Percentiles rank a stretch among this genome's conserved stretches.
Conservation (phyloP, 768 basidiomycete species). For the Cyathus striatus region DNA sequence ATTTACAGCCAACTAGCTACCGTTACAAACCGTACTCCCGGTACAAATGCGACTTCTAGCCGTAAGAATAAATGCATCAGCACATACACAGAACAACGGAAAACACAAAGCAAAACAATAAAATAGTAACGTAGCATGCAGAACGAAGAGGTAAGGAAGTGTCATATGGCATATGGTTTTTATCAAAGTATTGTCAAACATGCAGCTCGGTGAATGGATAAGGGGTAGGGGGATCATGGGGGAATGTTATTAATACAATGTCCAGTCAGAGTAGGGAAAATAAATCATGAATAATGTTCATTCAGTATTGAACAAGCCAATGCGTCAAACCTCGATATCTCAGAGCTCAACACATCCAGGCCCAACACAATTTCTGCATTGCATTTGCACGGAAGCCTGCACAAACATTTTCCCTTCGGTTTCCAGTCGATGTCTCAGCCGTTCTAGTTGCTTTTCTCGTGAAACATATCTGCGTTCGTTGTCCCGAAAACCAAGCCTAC, state of each 20-base stretch:
- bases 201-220: too few relatives aligned
- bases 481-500: too few relatives aligned
- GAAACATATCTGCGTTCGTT: constrained; percentile 45
- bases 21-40: constrained; percentile 18
- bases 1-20: constrained; percentile 10
- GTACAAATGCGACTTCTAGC: constrained; percentile 4
- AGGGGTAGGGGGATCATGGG: too few relatives aligned
- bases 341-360: constrained; percentile 35
- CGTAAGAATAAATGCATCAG: constrained; percentile 7
- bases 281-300: constrained; percentile 18
- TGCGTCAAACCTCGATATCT: too few relatives aligned
- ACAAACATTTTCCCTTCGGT: constrained; percentile 24
- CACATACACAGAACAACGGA: not conserved
- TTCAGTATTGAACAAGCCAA: too few relatives aligned
- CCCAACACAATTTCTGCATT: constrained; percentile 35
- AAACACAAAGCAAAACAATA: constrained; percentile 10
- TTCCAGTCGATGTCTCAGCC: constrained; percentile 51
- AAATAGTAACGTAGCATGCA: constrained; percentile 10
- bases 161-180: not conserved
- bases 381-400: constrained; percentile 19
- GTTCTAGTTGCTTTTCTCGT: constrained; percentile 62
- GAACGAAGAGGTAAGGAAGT: constrained; percentile 6
- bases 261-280: constrained; percentile 9
- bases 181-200: too few relatives aligned
- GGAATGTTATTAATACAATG: constrained; percentile 14